Evolutionary conservation across 805 yeast species (phyloP), one percentile per base, ranked within the genome.

Genomic region (Wickerhamomyces chambardii): DNA sequence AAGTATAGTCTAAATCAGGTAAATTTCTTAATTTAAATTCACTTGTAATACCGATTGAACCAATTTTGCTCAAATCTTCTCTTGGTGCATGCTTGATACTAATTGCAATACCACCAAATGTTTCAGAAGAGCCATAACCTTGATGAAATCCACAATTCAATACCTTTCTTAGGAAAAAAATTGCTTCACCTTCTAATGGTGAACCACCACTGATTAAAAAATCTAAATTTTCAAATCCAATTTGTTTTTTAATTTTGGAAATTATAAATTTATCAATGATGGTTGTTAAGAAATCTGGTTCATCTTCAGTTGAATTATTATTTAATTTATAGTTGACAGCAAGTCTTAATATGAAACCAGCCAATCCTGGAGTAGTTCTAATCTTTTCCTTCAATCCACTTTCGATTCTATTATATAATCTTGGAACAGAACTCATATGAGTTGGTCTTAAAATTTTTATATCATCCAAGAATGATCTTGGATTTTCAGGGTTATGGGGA

Each of bases 51-150:
- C 73, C 68, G 32, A 77, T 63, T 1, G 82, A 67, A 15, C 89
- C 89, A 42, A 77, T 70, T 39, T 52, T 47, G 5, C 45, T 17
- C 4, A 75, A 61, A n/a, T 81, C 84, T 3, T 60, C 50, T 42
- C 52, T 52, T 30, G 50, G 44, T 36, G 78, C 85, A 40, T 59
- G 47, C 31, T 70, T 63, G n/a, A 64, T 63, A 10, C 65, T 49
- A 22, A 48, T 48, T 51, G 54, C 61, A 36, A 73, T 48, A 12
- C 85, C 86, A n/a, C 83, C 82, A 60, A 75, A 73, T 4, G 79
- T 64, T 57, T 82, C 90, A 5, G 85, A 75, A 28, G 77, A 64
- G 4, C 89, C 90, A 54, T 80, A 82, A n/a, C 90, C 92, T 57
- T 81, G 87, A 36, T 61, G 53, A 33, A 72, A 50, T n/a, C 68